These are phyloP conservation scores for Cyberlindnera saturnus DNA, from an alignment of 805 yeast genomes.

Conservation along the genomic window DNA sequence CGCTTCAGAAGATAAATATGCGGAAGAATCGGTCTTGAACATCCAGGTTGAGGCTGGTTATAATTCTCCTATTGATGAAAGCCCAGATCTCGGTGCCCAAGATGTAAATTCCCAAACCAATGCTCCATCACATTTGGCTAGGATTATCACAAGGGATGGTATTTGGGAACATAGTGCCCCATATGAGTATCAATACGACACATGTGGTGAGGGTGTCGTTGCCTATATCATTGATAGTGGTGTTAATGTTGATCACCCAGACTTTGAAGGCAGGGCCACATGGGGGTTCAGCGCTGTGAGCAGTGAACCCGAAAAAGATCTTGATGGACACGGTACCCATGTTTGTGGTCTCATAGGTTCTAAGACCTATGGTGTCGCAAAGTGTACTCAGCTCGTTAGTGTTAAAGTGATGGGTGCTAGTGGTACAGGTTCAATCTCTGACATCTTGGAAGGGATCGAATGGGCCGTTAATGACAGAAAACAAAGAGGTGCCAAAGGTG, in stretches of 20 bases:
- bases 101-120: constrained; percentile 24
- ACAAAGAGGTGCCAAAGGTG: constrained; percentile 36
- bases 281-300: constrained; percentile 56
- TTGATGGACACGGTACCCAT: constrained; percentile 88
- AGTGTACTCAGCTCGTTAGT: constrained; percentile 54
- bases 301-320: constrained; percentile 48
- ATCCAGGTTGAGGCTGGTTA: not conserved
- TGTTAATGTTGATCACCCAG: constrained; percentile 48
- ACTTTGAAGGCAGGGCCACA: constrained; percentile 55
- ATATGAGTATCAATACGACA: constrained; percentile 38
- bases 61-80: not conserved
- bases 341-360: constrained; percentile 89
- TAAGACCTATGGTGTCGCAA: constrained; percentile 74
- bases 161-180: constrained; percentile 1
- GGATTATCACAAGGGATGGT: constrained; percentile 42
- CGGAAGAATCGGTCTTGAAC: not conserved
- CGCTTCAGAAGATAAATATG: not conserved
- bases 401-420: constrained; percentile 61
- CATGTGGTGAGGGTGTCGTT: constrained; percentile 52
- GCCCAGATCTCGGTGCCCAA: not conserved
- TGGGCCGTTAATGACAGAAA: constrained; percentile 54
- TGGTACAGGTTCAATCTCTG: constrained; percentile 65
- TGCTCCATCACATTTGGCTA: constrained; percentile 60
- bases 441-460: constrained; percentile 59
- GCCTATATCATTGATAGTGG: constrained; percentile 87